Evolutionary conservation across 306 rosid genomes (phyloP), one percentile per base, ranked within the genome.

Genomic region (Datisca glomerata): DNA sequence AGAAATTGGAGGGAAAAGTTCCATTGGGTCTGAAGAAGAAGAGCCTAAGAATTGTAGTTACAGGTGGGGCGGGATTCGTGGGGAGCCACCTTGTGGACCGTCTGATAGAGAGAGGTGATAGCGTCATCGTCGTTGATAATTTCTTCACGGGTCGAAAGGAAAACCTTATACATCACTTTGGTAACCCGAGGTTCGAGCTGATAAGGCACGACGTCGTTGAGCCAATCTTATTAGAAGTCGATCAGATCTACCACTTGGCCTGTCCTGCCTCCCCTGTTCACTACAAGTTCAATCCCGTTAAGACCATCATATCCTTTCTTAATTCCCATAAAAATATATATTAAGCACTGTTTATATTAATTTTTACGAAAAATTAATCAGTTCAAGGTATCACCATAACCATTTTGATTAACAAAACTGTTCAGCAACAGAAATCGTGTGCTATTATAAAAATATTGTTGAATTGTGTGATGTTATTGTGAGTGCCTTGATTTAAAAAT

Each of bases 31-130:
- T 56, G 69, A 62, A 29, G 37, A 55, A 24, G 25, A 80, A 57
- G 65, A 60, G 21, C 14, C 60, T 51, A 68, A 63, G 97, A 67
- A 48, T 87, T 8, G 51, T 87, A 32, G 85, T 87, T 2, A 87
- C 97, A 0, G 97, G 94, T 22, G 97, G 97, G 32, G 97, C 97
- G 2, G 97, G 97, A 48, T 87, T 87, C 68, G 97, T 87, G 0
- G 94, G 94, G 19, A 82, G 94, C 60, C 97, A 87, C 46, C 74
- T 87, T 2, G 97, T 87, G 28, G 97, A 87, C 59, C 94, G 93
- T 49, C 41, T 87, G 66, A 76, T 87, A 0, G 83, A 71, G 17
- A 43, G 93, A 1, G 97, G 97, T 0, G 85, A 87, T 8, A 87
- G 69, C 38, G 89, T 87, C 46, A 79, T 87, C 47, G 94, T 87